A percentile compares a stretch with the other conserved stretches of the same genome.
phyloP scores from a whole-genome alignment of 1,284 basidiomycete genomes.

The Sanghuangporus weigelae region DNA sequence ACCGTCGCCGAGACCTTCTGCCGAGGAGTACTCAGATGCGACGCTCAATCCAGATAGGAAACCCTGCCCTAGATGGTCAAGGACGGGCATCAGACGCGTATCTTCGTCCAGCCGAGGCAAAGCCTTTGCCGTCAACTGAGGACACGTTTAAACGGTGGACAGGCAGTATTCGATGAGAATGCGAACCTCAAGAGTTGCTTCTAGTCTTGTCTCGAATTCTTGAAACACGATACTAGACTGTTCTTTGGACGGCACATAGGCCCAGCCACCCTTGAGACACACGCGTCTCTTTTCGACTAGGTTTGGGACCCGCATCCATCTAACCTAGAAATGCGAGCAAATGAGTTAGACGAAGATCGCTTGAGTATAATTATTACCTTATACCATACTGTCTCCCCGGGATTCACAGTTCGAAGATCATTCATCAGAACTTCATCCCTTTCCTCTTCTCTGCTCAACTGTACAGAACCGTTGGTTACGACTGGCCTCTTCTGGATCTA shows the following conservation, averaged over 20 bases:
- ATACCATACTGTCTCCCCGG: slow-evolving; percentile 8
- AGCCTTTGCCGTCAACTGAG: slow-evolving; percentile 80
- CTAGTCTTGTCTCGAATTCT: slow-evolving; percentile 78
- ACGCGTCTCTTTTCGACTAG: slow-evolving; percentile 85
- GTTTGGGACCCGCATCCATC: slow-evolving; percentile 92
- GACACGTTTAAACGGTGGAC: slow-evolving; percentile 13
- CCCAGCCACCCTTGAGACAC: slow-evolving; percentile 77
- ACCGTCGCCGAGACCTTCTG: slow-evolving; percentile 46
- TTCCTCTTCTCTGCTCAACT: slow-evolving; percentile 11
- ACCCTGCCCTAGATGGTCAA: slow-evolving; percentile 90
- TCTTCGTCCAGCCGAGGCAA: slow-evolving; percentile 96
- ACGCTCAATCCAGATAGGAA: slow-evolving; percentile 80
- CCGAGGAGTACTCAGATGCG: slow-evolving; percentile 70
- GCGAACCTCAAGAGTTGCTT: slow-evolving; percentile 75
- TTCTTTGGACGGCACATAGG: slow-evolving; percentile 82
- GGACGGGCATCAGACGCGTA: slow-evolving; percentile 84
- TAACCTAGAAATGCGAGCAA: slow-evolving; percentile 35
- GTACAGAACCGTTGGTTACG: not conserved
- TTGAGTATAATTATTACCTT: not conserved
- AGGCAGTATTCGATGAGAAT: not conserved
- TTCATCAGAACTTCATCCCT: slow-evolving; percentile 5
- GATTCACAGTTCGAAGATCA: slow-evolving; percentile 7
- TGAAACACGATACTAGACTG: slow-evolving; percentile 87
- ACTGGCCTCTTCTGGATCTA: not conserved
- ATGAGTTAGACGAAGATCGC: not conserved